A percentile compares a stretch with the other conserved stretches of the same genome.
Conservation (phyloP, 2,329 filamentous ascomycete genomes). For the Chaetomium strumarium region DNA sequence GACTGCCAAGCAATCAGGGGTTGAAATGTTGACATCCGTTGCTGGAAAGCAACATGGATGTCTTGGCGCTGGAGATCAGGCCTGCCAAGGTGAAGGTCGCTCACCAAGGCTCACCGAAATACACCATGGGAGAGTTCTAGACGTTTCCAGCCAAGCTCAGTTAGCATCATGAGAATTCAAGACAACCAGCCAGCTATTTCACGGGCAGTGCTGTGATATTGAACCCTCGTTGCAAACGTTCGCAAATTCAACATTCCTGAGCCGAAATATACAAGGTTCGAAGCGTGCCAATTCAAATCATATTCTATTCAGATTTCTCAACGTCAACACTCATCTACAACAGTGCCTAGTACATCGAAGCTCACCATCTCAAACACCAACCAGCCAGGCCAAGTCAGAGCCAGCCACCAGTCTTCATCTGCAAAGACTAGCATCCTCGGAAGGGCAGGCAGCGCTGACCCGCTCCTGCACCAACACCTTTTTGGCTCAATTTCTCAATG, state of each 20-base stretch:
- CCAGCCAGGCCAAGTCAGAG: neutral
- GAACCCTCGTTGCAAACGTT: neutral
- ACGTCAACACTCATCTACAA: neutral
- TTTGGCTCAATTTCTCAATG: neutral
- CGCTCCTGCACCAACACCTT: neutral
- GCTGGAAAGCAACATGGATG: neutral
- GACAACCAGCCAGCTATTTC: neutral
- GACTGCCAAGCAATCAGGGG: conserved; percentile 8
- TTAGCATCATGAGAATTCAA: neutral
- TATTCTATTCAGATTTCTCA: too few relatives aligned
- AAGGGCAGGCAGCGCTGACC: neutral
- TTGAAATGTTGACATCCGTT: conserved; percentile 11
- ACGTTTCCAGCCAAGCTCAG: conserved; percentile 13
- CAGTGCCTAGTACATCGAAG: neutral
- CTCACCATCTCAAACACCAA: neutral
- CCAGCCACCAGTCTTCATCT: neutral
- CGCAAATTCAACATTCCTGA: neutral
- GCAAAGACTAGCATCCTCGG: neutral
- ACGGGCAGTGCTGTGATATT: neutral
- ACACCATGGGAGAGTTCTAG: conserved; percentile 15
- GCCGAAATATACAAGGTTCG: neutral
- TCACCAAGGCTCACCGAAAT: neutral
- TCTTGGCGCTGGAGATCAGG: conserved; percentile 9
- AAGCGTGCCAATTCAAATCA: too few relatives aligned
- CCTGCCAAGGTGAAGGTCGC: conserved; percentile 1